Conservation (phyloP, 805 yeast species). For the Kuraishia capsulata region DNA sequence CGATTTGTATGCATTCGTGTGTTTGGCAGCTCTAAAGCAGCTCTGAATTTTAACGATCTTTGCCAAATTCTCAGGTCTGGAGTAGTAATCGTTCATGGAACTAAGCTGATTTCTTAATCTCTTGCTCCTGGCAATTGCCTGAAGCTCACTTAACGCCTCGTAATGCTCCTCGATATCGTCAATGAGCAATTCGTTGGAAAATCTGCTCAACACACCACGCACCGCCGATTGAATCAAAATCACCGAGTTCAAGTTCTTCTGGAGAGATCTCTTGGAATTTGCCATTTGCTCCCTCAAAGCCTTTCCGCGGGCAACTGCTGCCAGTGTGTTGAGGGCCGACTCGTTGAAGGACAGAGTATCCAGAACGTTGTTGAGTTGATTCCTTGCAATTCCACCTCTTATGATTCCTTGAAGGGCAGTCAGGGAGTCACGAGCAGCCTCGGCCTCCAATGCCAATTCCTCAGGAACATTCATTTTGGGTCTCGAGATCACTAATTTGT, state of each 20-base stretch:
- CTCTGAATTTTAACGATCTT: slow-evolving; percentile 69
- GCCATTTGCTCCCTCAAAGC: slow-evolving; percentile 21
- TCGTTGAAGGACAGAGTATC: slow-evolving; percentile 32
- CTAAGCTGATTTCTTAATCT: slow-evolving; percentile 26
- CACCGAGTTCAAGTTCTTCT: slow-evolving; percentile 18
- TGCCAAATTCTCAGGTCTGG: slow-evolving; percentile 33
- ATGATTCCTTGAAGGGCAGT: slow-evolving; percentile 32
- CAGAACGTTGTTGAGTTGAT: slow-evolving; percentile 30
- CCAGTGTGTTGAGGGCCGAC: slow-evolving; percentile 23
- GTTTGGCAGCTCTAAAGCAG: slow-evolving; percentile 54
- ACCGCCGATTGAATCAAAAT: slow-evolving; percentile 44
- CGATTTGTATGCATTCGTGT: slow-evolving; percentile 65
- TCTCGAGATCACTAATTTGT: slow-evolving; percentile 1
- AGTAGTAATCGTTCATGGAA: slow-evolving; percentile 38
- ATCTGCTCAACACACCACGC: slow-evolving; percentile 57
- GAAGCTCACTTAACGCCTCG: slow-evolving; percentile 34
- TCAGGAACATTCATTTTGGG: neutral
- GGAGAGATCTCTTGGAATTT: slow-evolving; percentile 9
- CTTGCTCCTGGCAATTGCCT: slow-evolving; percentile 44
- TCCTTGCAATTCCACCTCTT: slow-evolving; percentile 36
- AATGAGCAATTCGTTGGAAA: slow-evolving; percentile 39
- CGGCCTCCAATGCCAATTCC: slow-evolving; percentile 8
- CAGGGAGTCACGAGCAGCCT: neutral
- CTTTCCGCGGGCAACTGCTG: slow-evolving; percentile 36
- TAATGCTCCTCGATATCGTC: slow-evolving; percentile 43